phyloP scores from a whole-genome alignment of 352 stramenopile genomes.

The Pythium vanterpoolii region DNA sequence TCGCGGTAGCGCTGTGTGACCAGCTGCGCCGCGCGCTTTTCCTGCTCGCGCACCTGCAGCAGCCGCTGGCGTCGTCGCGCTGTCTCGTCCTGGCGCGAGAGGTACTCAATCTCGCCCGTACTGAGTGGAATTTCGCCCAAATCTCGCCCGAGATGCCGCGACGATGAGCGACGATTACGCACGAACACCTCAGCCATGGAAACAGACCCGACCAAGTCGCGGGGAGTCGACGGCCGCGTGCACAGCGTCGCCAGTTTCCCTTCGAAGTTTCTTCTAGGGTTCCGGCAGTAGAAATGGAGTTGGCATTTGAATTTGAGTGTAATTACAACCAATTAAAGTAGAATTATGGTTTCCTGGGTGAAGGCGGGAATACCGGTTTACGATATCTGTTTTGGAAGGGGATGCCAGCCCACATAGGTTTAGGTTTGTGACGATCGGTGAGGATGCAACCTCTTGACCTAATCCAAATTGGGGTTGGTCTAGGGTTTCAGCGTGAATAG shows the following conservation, averaged over 20 bases:
- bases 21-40: slow-evolving; percentile 56
- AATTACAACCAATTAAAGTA: too few species aligned
- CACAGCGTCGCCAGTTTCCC: not conserved
- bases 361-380: too few species aligned
- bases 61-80: slow-evolving; percentile 46
- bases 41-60: slow-evolving; percentile 52
- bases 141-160: not conserved
- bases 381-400: too few species aligned
- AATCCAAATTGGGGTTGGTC: too few species aligned
- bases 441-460: too few species aligned
- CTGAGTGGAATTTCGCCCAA: slow-evolving; percentile 62
- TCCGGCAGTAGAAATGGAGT: too few species aligned
- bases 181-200: slow-evolving; percentile 23
- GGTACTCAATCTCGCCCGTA: slow-evolving; percentile 54
- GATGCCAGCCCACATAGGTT: too few species aligned
- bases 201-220: not conserved
- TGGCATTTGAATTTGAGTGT: too few species aligned
- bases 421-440: too few species aligned
- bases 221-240: not conserved
- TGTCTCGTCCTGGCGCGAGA: slow-evolving; percentile 52
- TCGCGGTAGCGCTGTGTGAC: slow-evolving; percentile 71
- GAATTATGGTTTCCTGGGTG: too few species aligned
- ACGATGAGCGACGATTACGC: slow-evolving; percentile 13
- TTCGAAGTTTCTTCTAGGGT: not conserved
- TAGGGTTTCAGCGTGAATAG: too few species aligned